A percentile compares a stretch with the other conserved stretches of the same genome.
Conservation (phyloP, 148 eudicot species). For the Rheum nobile region DNA sequence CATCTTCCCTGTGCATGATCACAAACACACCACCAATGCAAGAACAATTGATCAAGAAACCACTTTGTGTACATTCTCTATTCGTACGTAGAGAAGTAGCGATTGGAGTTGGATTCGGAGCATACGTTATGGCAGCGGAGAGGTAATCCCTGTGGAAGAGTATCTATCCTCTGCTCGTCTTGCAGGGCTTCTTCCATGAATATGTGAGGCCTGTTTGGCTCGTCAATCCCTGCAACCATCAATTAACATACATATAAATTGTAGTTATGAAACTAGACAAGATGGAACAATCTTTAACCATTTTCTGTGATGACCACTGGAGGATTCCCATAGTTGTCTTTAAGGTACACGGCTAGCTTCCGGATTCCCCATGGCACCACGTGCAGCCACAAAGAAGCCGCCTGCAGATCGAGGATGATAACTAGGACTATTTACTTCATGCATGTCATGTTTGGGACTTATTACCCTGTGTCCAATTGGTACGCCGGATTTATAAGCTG, state of each 20-base stretch:
- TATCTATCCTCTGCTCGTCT: slow-evolving; percentile 80
- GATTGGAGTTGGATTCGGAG: background rate
- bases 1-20: slow-evolving; percentile 54
- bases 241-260: too few species aligned
- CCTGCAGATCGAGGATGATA: slow-evolving; percentile 27
- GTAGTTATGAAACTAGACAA: background rate
- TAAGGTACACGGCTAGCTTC: slow-evolving; percentile 45
- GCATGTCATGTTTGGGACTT: background rate
- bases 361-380: slow-evolving; percentile 95
- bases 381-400: slow-evolving; percentile 78
- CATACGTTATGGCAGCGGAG: slow-evolving; percentile 79
- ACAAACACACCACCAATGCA: background rate
- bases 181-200: slow-evolving; percentile 46
- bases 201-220: slow-evolving; percentile 30
- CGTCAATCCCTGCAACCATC: slow-evolving; percentile 63
- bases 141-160: slow-evolving; percentile 74
- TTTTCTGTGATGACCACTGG: slow-evolving; percentile 77
- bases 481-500: slow-evolving; percentile 61
- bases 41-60: background rate
- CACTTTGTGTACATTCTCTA: background rate
- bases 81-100: background rate
- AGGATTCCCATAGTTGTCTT: slow-evolving; percentile 59
- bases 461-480: slow-evolving; percentile 76
- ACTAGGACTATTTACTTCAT: background rate
- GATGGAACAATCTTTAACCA: slow-evolving; percentile 26